Conservation (phyloP, 2,329 filamentous ascomycete species). For the Colletotrichum simmondsii region DNA sequence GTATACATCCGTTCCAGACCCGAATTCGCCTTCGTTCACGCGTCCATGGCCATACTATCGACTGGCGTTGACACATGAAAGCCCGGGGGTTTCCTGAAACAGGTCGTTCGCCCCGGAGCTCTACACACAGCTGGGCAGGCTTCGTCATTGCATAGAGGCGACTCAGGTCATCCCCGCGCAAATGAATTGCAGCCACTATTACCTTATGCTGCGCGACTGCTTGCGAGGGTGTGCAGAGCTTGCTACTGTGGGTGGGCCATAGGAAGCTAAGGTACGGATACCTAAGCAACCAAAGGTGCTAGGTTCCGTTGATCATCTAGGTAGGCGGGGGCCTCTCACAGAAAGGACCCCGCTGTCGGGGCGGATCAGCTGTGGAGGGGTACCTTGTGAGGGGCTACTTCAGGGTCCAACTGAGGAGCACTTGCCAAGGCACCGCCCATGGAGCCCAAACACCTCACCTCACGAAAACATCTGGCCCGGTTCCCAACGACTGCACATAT, state of each 20-base stretch:
- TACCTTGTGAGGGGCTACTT: not conserved
- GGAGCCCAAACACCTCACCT: not conserved
- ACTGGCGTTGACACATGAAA: not conserved
- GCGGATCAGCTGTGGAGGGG: slow-evolving; percentile 10
- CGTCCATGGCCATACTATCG: not conserved
- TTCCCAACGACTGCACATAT: not conserved
- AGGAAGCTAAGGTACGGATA: not conserved
- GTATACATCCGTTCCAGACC: not conserved
- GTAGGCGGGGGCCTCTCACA: not conserved
- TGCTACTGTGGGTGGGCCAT: slow-evolving; percentile 2
- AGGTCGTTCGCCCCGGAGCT: slow-evolving; percentile 1
- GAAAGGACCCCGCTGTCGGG: slow-evolving; percentile 8
- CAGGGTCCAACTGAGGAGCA: slow-evolving; percentile 1
- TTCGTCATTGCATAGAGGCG: slow-evolving; percentile 16
- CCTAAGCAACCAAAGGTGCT: not conserved
- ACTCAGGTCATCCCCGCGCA: slow-evolving; percentile 23
- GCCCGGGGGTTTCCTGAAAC: slow-evolving; percentile 25
- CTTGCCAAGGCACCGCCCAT: not conserved
- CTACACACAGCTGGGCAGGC: slow-evolving; percentile 10
- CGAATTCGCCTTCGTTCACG: not conserved
- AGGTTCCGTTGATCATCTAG: slow-evolving; percentile 11
- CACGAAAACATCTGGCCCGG: not conserved
- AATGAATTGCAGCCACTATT: slow-evolving; percentile 1
- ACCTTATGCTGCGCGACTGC: not conserved
- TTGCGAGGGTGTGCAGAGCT: not conserved